Percentiles rank a stretch among this genome's conserved stretches.
Evolutionary conservation across 495 filamentous ascomycete genomes (phyloP).

Genomic region (Staphylotrichum longicolle): DNA sequence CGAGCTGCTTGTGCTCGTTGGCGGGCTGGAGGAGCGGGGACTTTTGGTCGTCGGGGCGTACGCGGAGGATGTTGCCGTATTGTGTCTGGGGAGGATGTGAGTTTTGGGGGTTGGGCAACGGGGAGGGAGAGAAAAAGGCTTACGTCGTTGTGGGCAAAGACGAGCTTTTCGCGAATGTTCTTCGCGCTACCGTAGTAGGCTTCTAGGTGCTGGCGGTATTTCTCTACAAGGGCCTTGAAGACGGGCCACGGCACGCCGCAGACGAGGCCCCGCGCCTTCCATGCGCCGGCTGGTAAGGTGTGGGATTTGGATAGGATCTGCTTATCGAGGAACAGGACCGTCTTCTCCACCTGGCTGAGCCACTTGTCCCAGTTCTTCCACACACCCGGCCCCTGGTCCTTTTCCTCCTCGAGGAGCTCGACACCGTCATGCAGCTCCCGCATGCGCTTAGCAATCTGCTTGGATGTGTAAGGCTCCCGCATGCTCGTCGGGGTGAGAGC

Average conservation of each 20-base stretch:
- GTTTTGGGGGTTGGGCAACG: constrained; percentile 12
- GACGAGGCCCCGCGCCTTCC: constrained; percentile 70
- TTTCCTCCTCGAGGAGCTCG: constrained; percentile 75
- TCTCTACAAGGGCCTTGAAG: constrained; percentile 73
- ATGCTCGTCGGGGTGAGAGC: constrained; percentile 76
- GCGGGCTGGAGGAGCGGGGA: constrained; percentile 85
- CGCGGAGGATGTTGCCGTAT: constrained; percentile 96
- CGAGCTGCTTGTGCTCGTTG: constrained; percentile 89
- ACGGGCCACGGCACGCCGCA: constrained; percentile 81
- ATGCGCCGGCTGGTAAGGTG: constrained; percentile 43
- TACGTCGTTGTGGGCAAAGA: constrained; percentile 98
- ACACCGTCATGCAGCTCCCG: constrained; percentile 93
- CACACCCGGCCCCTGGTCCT: constrained; percentile 72
- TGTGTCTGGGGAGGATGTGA: constrained; percentile 64
- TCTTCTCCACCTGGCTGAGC: constrained; percentile 74
- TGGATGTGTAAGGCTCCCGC: constrained; percentile 75
- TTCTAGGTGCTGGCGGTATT: constrained; percentile 71
- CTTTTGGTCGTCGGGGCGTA: constrained; percentile 71
- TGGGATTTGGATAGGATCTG: constrained; percentile 47
- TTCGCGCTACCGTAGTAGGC: constrained; percentile 65
- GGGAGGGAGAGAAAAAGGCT: constrained; percentile 33
- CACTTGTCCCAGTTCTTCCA: constrained; percentile 96
- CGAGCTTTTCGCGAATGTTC: constrained; percentile 68
- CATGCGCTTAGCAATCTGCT: constrained; percentile 98
- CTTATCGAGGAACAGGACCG: constrained; percentile 73